Evolutionary conservation across 371 early-diverging fungal species (phyloP).

Genomic region (Spiromyces aspiralis): DNA sequence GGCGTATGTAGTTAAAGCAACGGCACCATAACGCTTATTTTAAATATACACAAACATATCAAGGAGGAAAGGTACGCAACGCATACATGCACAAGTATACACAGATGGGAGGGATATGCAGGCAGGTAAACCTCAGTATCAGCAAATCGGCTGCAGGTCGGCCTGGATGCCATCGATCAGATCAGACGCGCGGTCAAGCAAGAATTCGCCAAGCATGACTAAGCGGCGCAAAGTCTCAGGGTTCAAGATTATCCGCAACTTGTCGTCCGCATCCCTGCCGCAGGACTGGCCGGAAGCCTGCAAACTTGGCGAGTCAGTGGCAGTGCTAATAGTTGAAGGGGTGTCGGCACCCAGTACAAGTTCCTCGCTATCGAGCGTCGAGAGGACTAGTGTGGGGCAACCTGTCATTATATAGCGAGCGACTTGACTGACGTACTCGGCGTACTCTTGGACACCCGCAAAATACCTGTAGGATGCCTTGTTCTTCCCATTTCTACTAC

Average conservation of each 20-base stretch:
- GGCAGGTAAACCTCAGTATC: too few relatives aligned
- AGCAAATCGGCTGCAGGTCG: too few relatives aligned
- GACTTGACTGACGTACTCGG: background rate
- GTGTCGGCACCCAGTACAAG: background rate
- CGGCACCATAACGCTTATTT: too few relatives aligned
- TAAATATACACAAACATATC: too few relatives aligned
- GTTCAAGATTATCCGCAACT: background rate
- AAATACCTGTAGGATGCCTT: background rate
- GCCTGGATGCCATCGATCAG: too few relatives aligned
- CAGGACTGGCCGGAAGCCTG: background rate
- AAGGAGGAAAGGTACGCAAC: too few relatives aligned
- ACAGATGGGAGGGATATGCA: too few relatives aligned
- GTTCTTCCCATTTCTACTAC: background rate
- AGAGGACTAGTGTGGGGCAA: background rate
- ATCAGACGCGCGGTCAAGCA: too few relatives aligned
- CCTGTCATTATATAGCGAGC: background rate
- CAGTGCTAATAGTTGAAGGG: background rate
- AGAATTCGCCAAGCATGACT: too few relatives aligned
- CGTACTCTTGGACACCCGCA: background rate
- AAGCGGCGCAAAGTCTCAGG: background rate
- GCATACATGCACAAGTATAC: too few relatives aligned
- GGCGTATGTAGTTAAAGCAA: too few relatives aligned
- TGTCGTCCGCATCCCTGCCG: background rate
- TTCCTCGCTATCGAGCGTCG: background rate
- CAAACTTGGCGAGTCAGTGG: background rate